Base-by-base conservation (phyloP, 225 moss, liverwort and hornwort genomes). In the Physcomitrium patens region DNA sequence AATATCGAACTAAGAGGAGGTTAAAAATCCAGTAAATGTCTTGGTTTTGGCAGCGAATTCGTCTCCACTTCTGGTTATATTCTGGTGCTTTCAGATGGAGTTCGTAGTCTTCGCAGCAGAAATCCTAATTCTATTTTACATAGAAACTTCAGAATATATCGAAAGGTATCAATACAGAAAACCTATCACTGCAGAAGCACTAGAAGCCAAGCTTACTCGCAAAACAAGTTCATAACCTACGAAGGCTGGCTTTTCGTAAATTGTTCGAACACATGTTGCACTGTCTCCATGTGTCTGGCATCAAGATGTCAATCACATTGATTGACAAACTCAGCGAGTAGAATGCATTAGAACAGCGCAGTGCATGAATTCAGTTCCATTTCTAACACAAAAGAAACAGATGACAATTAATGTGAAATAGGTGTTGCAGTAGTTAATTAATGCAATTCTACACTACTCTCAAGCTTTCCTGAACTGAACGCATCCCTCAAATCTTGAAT, bases 111-210 rank as follows among this genome's bases (percentile, higher is more conserved):
- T 60, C 74, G 57, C 3, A 96, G 96, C 42, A 93, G 93, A 52
- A 96, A 83, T 68, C 90, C 77, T 56, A 96, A 57, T 62, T 89
- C 77, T 47, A 92, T 56, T 46, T 77, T 89, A 56, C 89, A 87
- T 60, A 96, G 82, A 86, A 90, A 90, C 60, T 96, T 93, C 82
- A 96, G 81, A 66, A 93, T 76, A 93, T 93, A 87, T 72, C 20
- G 44, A 73, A 42, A 37, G 41, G 23, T 37, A 37, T 37, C 31
- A 37, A 7, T 37, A 7, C 7, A 37, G 31, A 37, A 37, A 37
- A 37, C 31, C 0, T 20, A 27, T 17, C 37, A 60, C 37, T 41
- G 31, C 12, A 61, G 27, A 22, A 76, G 11, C 52, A 22, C 51
- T 69, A 23, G 19, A 66, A 60, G 63, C 12, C 23, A 63, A 56